A percentile compares a stretch with the other conserved stretches of the same genome.
phyloP scores from a whole-genome alignment of 331 rosid species.

The Spiraea crenata region DNA sequence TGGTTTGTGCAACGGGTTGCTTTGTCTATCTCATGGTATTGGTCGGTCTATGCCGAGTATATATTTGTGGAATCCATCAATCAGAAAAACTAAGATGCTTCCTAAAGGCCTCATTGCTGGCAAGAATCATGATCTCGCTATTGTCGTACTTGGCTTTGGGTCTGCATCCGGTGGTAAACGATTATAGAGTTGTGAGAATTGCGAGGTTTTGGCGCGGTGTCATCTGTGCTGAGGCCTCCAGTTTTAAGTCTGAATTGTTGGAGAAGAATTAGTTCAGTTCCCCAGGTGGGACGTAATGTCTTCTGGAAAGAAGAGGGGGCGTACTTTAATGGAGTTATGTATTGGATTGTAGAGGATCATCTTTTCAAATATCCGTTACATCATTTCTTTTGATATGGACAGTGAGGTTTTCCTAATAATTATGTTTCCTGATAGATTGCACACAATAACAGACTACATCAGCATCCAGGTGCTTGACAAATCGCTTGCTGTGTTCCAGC shows the following conservation, averaged over 20 bases:
- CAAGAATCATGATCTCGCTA: background rate
- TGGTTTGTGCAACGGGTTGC: background rate
- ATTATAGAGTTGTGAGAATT: conserved; percentile 5
- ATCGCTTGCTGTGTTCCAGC: background rate
- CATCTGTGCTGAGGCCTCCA: background rate
- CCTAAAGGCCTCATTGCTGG: no score
- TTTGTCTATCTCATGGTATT: background rate
- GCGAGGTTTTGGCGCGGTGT: background rate
- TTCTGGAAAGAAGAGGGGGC: background rate
- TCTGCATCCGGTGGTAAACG: background rate
- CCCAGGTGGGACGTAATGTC: background rate
- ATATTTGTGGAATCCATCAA: conserved; percentile 1
- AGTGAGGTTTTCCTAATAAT: background rate
- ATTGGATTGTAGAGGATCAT: background rate
- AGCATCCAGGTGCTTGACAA: background rate
- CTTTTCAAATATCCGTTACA: rapidly evolving
- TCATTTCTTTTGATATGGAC: background rate
- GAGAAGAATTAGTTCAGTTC: background rate
- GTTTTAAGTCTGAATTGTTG: background rate
- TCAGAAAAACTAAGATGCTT: background rate
- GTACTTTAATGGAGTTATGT: background rate
- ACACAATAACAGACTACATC: background rate
- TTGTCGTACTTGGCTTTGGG: background rate
- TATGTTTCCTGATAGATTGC: background rate
- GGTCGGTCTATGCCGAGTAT: no score